Percentiles rank a stretch among this genome's conserved stretches.
phyloP scores from a whole-genome alignment of 495 filamentous ascomycete genomes.

The Aspergillus asperescens region DNA sequence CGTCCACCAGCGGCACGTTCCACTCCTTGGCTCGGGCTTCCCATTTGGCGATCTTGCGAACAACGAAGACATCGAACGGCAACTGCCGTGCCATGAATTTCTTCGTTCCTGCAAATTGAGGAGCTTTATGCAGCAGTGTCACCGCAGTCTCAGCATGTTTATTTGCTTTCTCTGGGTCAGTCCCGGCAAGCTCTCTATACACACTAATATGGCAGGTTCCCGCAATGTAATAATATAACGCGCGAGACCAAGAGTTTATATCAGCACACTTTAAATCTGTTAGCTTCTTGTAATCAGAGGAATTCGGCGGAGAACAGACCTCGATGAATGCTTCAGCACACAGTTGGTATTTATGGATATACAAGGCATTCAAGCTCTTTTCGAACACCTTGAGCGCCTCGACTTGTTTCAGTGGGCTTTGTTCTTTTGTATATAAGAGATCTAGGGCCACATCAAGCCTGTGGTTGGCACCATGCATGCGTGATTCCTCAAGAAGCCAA shows the following conservation, averaged over 20 bases:
- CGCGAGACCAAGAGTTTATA: constrained; percentile 87
- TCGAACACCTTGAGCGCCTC: constrained; percentile 79
- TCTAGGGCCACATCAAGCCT: constrained; percentile 63
- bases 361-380: constrained; percentile 72
- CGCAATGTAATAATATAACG: constrained; percentile 85
- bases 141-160: constrained; percentile 60
- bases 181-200: constrained; percentile 55
- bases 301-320: constrained; percentile 27
- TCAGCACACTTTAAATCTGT: constrained; percentile 54
- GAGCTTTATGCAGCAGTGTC: constrained; percentile 65
- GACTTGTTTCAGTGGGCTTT: constrained; percentile 79
- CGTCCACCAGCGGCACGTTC: constrained; percentile 69
- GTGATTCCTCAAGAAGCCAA: constrained; percentile 86
- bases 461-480: constrained; percentile 65
- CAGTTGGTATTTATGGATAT: constrained; percentile 63
- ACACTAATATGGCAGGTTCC: constrained; percentile 70
- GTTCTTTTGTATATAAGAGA: constrained; percentile 50
- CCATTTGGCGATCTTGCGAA: constrained; percentile 86
- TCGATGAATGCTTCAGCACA: constrained; percentile 69
- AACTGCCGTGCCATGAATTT: constrained; percentile 82
- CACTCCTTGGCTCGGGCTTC: constrained; percentile 68
- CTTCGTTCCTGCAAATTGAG: constrained; percentile 75
- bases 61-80: constrained; percentile 85
- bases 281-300: neutral
- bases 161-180: constrained; percentile 46